phyloP scores from a whole-genome alignment of 2,329 filamentous ascomycete species.

The Bretziella fagacearum region DNA sequence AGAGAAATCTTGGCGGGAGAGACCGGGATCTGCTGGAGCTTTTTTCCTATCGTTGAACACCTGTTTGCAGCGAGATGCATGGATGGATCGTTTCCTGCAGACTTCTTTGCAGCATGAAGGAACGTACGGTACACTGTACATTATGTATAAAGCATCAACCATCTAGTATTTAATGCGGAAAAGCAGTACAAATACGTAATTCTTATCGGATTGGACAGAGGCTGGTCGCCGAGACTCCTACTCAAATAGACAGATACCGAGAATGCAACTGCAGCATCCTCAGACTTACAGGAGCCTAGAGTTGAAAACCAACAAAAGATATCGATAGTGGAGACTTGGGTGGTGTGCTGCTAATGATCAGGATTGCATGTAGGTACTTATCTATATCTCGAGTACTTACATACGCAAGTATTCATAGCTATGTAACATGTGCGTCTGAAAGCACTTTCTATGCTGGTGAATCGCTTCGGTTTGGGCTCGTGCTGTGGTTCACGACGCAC shows the following conservation, averaged over 20 bases:
- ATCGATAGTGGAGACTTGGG: no score
- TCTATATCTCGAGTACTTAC: no score
- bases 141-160: background rate
- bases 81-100: background rate
- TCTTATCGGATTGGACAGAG: background rate
- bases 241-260: no score
- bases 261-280: background rate
- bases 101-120: background rate
- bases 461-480: background rate
- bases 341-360: background rate
- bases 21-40: no score
- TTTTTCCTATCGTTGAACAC: background rate
- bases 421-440: no score
- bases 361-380: no score
- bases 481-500: background rate
- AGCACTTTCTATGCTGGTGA: background rate
- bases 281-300: slow-evolving; percentile 1
- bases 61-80: background rate
- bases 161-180: background rate
- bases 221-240: background rate
- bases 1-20: no score
- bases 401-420: background rate
- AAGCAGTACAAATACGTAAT: background rate
- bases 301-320: no score
- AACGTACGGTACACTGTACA: background rate